phyloP scores from a whole-genome alignment of 352 stramenopile genomes.

The Thalassiosira allenii region DNA sequence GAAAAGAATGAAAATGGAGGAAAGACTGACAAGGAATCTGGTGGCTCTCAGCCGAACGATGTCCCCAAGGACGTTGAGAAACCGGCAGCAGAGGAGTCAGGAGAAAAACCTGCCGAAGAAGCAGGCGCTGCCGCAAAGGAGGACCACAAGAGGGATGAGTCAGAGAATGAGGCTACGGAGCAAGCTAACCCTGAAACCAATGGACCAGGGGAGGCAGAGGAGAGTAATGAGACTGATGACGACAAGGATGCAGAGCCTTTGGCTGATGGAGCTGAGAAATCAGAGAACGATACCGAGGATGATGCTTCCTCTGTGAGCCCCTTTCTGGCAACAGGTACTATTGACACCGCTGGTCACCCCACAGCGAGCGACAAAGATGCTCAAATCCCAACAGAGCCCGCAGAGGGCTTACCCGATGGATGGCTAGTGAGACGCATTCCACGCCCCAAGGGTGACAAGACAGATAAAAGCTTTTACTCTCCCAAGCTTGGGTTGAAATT shows the following conservation, averaged over 20 bases:
- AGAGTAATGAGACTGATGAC: slow-evolving; percentile 11
- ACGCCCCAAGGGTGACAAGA: slow-evolving; percentile 46
- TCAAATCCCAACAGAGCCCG: slow-evolving; percentile 34
- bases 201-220: too few relatives aligned
- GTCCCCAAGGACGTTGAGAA: neutral
- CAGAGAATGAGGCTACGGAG: slow-evolving; percentile 15
- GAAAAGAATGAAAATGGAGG: slow-evolving; percentile 12
- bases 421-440: slow-evolving; percentile 48
- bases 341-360: slow-evolving; percentile 40
- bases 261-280: slow-evolving; percentile 5
- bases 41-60: neutral
- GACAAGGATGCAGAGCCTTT: neutral
- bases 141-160: too few relatives aligned
- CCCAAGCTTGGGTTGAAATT: slow-evolving; percentile 58
- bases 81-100: slow-evolving; percentile 1
- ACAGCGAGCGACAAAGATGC: slow-evolving; percentile 47
- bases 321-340: neutral
- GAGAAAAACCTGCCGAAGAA: slow-evolving; percentile 10
- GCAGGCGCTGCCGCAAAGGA: slow-evolving; percentile 19
- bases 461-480: slow-evolving; percentile 54
- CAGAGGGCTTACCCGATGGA: slow-evolving; percentile 56
- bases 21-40: slow-evolving; percentile 15
- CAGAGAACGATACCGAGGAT: slow-evolving; percentile 17
- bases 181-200: slow-evolving; percentile 22
- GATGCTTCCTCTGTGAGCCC: slow-evolving; percentile 38